These are phyloP conservation scores for Dysphania ambrosioides DNA, from an alignment of 148 eudicot species.

Conservation along the genomic window DNA sequence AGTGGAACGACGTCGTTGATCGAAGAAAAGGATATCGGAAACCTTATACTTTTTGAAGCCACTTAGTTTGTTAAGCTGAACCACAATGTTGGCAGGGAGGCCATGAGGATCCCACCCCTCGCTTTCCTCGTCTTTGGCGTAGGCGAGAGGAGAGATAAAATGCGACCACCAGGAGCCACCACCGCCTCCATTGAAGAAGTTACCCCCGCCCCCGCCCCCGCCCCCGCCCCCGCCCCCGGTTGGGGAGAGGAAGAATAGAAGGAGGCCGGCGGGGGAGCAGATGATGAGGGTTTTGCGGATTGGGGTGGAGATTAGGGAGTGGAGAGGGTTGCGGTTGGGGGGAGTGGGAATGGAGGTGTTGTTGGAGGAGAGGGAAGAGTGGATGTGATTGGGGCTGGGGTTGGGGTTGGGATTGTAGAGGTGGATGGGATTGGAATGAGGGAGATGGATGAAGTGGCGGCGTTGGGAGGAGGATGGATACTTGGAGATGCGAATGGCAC, in stretches of 20 bases:
- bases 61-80: conserved; percentile 63
- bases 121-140: conserved; percentile 49
- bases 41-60: conserved; percentile 33
- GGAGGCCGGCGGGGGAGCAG: conserved; percentile 36
- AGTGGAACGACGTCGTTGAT: not conserved
- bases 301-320: conserved; percentile 17
- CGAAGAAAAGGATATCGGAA: not conserved
- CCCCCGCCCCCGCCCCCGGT: conserved; percentile 23
- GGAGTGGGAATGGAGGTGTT: conserved; percentile 8
- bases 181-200: too few species aligned
- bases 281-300: conserved; percentile 36
- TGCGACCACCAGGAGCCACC: conserved; percentile 53
- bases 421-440: conserved; percentile 33
- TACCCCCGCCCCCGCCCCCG: conserved; percentile 36
- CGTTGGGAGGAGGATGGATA: not conserved
- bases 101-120: conserved; percentile 80
- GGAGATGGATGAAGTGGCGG: conserved; percentile 25
- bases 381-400: too few species aligned
- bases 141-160: conserved; percentile 40
- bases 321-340: not conserved
- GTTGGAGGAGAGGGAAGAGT: conserved; percentile 17
- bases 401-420: conserved; percentile 16
- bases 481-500: not conserved
- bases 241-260: conserved; percentile 25
- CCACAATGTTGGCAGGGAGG: conserved; percentile 60